Conservation (phyloP, 192 early-diverging fungal species). For the Backusella psychrophila region DNA sequence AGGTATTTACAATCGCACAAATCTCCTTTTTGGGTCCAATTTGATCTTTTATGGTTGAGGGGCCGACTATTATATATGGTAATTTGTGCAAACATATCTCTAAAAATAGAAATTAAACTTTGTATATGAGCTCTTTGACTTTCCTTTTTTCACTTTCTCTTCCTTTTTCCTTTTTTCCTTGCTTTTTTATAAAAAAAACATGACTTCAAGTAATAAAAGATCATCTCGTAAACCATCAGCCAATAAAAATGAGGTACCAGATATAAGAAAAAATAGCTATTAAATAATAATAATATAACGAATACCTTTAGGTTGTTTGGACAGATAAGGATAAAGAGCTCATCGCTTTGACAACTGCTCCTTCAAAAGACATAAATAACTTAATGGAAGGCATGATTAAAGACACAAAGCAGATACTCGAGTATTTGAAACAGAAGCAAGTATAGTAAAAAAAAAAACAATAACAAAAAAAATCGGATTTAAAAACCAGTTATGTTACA, state of each 20-base stretch:
- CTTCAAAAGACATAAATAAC: background rate
- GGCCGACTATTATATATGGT: background rate
- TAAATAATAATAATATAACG: background rate
- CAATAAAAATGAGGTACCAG: background rate
- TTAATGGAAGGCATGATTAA: background rate
- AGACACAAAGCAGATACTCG: background rate
- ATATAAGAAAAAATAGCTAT: background rate
- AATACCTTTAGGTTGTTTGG: background rate
- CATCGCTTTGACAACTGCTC: background rate
- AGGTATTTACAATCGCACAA: background rate
- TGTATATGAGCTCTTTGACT: background rate
- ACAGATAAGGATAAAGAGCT: background rate
- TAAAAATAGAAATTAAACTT: background rate
- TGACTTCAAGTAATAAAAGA: background rate
- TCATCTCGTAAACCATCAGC: background rate
- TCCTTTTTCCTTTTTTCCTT: background rate
- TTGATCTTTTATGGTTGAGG: background rate
- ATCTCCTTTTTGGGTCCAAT: background rate
- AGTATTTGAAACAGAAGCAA: constrained; percentile 14
- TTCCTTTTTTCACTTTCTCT: background rate
- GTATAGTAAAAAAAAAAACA: background rate
- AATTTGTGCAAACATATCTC: background rate
- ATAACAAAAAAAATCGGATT: background rate
- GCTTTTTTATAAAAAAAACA: background rate
- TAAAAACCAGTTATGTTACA: background rate